Evolutionary conservation across 1,139 yeast species (phyloP), one percentile per base, ranked within the genome.

Genomic region (Blastobotrys apis): DNA sequence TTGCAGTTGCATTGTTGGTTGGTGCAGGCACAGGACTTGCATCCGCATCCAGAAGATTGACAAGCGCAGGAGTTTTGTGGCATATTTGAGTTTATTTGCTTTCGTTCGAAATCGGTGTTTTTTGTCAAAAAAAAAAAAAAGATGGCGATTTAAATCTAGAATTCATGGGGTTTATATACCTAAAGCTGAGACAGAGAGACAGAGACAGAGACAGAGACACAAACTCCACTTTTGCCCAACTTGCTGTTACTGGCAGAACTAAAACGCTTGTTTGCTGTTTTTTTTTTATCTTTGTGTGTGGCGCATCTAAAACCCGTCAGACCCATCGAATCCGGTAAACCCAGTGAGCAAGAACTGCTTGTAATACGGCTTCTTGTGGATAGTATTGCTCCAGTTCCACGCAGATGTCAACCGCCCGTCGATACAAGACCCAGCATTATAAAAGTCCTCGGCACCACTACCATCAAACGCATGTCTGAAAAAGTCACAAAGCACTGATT

Each of bases 371-470:
- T 81, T 81, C 58, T 80, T 80, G 25, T 79, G 65, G 37, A 82
- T 77, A 48, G 73, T 73, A 57, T 83, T 82, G 43, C 87, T 81
- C 73, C 85, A 84, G 55, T 82, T 83, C 85, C 90, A 83, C 1
- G 88, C 85, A 44, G 83, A 76, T 0, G 92, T 82, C 42, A 83
- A 66, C 43, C 90, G 72, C 19, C 90, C 92, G 59, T 82, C 92
- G 47, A 82, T 82, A 63, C 92, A 82, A 12, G 84, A 77, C 1
- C 92, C 92, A 21, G 87, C 84, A 70, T 81, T 82, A 59, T 78
- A 82, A 60, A 79, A 81, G 60, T 83, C 81, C 55, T 81, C 86
- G 5, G 87, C 87, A 35, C 92, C 92, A 5, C 84, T 78, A 1
- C 87, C 74, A 58, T 82, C 88, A 62, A 82, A 83, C 53, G 84